phyloP scores from a whole-genome alignment of 768 basidiomycete species.

The Jaapia argillacea region DNA sequence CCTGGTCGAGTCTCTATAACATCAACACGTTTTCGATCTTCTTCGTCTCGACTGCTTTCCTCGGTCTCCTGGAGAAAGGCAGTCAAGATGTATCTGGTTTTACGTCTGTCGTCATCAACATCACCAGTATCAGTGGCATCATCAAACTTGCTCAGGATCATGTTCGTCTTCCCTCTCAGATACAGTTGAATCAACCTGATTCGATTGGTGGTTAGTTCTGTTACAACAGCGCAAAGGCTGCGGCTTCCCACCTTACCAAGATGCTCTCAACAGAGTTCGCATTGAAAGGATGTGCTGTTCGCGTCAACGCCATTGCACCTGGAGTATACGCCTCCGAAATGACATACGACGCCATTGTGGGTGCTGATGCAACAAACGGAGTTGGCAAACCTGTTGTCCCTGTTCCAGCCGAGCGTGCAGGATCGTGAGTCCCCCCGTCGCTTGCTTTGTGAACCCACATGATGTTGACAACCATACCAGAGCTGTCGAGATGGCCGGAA shows the following conservation, averaged over 20 bases:
- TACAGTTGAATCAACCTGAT: neutral
- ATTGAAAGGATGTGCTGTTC: slow-evolving; percentile 55
- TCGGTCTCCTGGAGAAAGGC: slow-evolving; percentile 67
- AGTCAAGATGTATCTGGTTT: slow-evolving; percentile 46
- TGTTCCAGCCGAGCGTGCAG: slow-evolving; percentile 52
- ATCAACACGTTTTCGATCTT: slow-evolving; percentile 72
- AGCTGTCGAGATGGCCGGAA: slow-evolving; percentile 66
- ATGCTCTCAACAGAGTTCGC: slow-evolving; percentile 71
- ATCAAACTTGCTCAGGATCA: slow-evolving; percentile 67
- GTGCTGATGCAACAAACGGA: slow-evolving; percentile 35
- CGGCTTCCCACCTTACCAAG: slow-evolving; percentile 65
- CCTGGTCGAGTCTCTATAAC: slow-evolving; percentile 51
- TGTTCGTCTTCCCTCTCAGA: slow-evolving; percentile 31
- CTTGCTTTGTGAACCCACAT: neutral
- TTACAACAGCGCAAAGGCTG: slow-evolving; percentile 77
- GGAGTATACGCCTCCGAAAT: slow-evolving; percentile 73
- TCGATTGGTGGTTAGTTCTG: slow-evolving; percentile 48
- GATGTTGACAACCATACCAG: slow-evolving; percentile 28
- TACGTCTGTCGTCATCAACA: slow-evolving; percentile 64
- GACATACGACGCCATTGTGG: slow-evolving; percentile 42
- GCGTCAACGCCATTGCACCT: slow-evolving; percentile 64
- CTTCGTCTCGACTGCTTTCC: slow-evolving; percentile 68
- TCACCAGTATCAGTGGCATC: slow-evolving; percentile 68
- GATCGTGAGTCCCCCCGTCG: slow-evolving; percentile 50
- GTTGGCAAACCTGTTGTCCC: slow-evolving; percentile 51